A percentile compares a stretch with the other conserved stretches of the same genome.
Evolutionary conservation across 2,329 filamentous ascomycete genomes (phyloP).

Genomic region (Pseudopithomyces chartarum): DNA sequence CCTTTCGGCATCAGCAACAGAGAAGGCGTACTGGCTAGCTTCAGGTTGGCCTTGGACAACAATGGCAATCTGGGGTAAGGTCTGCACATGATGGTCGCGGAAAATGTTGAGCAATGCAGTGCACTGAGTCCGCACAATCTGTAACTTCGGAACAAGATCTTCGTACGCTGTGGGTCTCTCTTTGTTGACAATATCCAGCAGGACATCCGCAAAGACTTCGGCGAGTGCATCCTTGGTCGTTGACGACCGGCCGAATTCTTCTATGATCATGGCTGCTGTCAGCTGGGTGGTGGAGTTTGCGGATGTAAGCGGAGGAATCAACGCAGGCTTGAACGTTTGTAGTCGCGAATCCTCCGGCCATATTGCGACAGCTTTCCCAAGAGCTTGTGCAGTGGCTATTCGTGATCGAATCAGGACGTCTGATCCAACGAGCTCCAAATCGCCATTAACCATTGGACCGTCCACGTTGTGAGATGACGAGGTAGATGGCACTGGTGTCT

Average conservation of each 20-base stretch:
- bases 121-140: slow-evolving; percentile 88
- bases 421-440: slow-evolving; percentile 89
- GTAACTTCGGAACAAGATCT: slow-evolving; percentile 87
- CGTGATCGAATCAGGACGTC: slow-evolving; percentile 89
- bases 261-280: slow-evolving; percentile 79
- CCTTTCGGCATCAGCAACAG: slow-evolving; percentile 83
- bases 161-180: slow-evolving; percentile 83
- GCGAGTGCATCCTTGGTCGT: slow-evolving; percentile 54
- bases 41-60: slow-evolving; percentile 92
- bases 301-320: slow-evolving; percentile 72
- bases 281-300: slow-evolving; percentile 85
- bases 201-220: slow-evolving; percentile 64
- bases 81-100: slow-evolving; percentile 65
- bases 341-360: slow-evolving; percentile 67
- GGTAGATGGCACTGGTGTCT: slow-evolving; percentile 53
- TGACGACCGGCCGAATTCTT: slow-evolving; percentile 76
- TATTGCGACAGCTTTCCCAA: slow-evolving; percentile 80
- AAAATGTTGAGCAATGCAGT: slow-evolving; percentile 89
- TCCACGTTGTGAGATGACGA: slow-evolving; percentile 88
- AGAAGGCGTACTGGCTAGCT: slow-evolving; percentile 91
- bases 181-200: slow-evolving; percentile 78
- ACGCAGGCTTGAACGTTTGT: slow-evolving; percentile 66
- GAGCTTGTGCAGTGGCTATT: slow-evolving; percentile 82
- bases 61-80: slow-evolving; percentile 81
- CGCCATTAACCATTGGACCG: slow-evolving; percentile 96